Conservation (phyloP, 2,329 filamentous ascomycete species). For the Eutypa lata region DNA sequence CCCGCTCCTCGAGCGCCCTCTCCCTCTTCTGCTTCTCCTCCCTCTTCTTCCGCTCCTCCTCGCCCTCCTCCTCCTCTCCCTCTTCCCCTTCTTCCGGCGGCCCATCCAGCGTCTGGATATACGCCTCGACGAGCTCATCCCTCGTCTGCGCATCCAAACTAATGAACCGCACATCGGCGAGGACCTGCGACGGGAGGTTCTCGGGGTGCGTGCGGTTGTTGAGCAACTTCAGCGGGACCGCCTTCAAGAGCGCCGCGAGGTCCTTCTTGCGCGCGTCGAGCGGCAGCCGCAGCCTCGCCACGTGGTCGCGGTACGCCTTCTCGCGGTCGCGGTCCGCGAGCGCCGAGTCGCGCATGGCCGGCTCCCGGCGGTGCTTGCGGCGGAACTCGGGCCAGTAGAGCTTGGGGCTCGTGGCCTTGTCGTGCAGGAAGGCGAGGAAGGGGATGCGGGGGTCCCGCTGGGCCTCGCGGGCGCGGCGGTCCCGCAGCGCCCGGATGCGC, state of each 20-base stretch:
- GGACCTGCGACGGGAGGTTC: constrained; percentile 58
- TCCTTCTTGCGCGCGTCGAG: constrained; percentile 67
- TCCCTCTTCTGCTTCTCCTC: constrained; percentile 59
- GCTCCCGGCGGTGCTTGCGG: constrained; percentile 80
- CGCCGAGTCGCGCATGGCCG: constrained; percentile 71
- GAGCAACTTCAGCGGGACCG: constrained; percentile 54
- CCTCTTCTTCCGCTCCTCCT: constrained; percentile 44
- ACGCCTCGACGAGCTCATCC: constrained; percentile 63
- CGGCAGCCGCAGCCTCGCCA: constrained; percentile 64
- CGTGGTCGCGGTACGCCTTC: constrained; percentile 74
- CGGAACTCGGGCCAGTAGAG: constrained; percentile 98
- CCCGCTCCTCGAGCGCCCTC: constrained; percentile 63
- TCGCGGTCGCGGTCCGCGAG: constrained; percentile 75
- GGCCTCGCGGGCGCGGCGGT: constrained; percentile 69
- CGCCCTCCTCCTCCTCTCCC: constrained; percentile 47
- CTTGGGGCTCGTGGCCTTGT: constrained; percentile 72
- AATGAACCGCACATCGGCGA: constrained; percentile 68
- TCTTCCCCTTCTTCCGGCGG: constrained; percentile 44
- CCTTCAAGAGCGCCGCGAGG: constrained; percentile 61
- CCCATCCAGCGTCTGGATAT: constrained; percentile 61
- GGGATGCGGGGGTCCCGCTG: constrained; percentile 80
- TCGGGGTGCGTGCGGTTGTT: constrained; percentile 56
- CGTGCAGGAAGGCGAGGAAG: constrained; percentile 78
- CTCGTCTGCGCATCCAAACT: constrained; percentile 59
- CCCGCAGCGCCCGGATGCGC: constrained; percentile 69